phyloP scores from a whole-genome alignment of 331 rosid genomes.

The Spiraea crenata region DNA sequence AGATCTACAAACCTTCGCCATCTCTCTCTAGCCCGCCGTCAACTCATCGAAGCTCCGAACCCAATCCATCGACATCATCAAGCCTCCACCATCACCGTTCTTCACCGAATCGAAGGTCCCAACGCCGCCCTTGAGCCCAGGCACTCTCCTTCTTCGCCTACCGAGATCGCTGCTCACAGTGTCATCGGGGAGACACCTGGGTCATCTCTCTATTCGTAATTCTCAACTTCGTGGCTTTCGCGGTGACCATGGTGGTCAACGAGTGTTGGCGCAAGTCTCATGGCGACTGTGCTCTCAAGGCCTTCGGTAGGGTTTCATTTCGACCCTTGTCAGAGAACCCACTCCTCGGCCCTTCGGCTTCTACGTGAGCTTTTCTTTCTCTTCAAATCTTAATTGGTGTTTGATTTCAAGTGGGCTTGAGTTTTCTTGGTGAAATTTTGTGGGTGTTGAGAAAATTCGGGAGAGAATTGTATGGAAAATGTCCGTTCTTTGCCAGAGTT shows the following conservation, averaged over 20 bases:
- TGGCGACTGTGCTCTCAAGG: too few relatives aligned
- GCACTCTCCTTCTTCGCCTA: constrained; percentile 44
- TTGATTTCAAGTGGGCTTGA: constrained; percentile 3
- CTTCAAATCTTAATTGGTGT: neutral
- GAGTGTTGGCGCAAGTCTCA: constrained; percentile 77
- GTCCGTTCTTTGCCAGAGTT: constrained; percentile 5
- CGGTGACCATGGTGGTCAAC: constrained; percentile 68
- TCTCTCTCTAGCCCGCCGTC: too few relatives aligned
- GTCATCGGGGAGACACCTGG: constrained; percentile 65
- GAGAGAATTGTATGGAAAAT: neutral
- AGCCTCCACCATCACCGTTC: constrained; percentile 34
- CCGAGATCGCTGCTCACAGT: constrained; percentile 36
- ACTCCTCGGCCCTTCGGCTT: constrained; percentile 92
- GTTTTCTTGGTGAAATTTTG: constrained; percentile 12
- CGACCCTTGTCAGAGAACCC: constrained; percentile 87
- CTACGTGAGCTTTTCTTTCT: constrained; percentile 45
- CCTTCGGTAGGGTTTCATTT: constrained; percentile 77
- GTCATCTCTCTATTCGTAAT: constrained; percentile 74
- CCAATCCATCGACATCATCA: constrained; percentile 30
- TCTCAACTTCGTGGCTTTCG: constrained; percentile 61
- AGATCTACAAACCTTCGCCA: too few relatives aligned
- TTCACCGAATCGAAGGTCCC: constrained; percentile 16
- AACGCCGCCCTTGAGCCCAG: constrained; percentile 33
- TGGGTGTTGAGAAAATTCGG: constrained; percentile 7
- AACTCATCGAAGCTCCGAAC: constrained; percentile 28